These are phyloP conservation scores for Jamesozyma spencerorum DNA, from an alignment of 805 yeast genomes.

Conservation along the genomic window DNA sequence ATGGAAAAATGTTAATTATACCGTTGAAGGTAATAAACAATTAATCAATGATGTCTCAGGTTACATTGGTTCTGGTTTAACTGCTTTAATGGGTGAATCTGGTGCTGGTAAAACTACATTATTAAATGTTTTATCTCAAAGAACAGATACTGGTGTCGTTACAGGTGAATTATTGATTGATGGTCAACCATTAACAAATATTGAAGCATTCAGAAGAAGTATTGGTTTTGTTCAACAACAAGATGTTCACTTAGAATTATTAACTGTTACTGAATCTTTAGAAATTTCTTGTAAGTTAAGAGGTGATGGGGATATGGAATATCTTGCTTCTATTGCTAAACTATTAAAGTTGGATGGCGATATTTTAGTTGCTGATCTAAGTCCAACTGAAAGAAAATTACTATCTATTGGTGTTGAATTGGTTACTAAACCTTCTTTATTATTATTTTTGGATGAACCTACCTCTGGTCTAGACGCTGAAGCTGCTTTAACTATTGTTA, in stretches of 20 bases:
- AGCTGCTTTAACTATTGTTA: constrained; percentile 50
- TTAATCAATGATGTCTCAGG: constrained; percentile 45
- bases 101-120: constrained; percentile 61
- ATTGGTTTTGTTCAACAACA: constrained; percentile 56
- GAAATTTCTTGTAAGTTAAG: constrained; percentile 44
- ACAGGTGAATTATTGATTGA: constrained; percentile 52
- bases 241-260: constrained; percentile 43
- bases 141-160: constrained; percentile 46
- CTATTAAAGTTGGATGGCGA: constrained; percentile 34
- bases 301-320: constrained; percentile 28
- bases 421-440: constrained; percentile 45
- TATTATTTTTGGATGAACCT: constrained; percentile 52
- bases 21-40: constrained; percentile 31
- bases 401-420: constrained; percentile 48
- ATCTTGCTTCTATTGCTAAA: constrained; percentile 31
- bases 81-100: constrained; percentile 56
- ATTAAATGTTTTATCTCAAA: constrained; percentile 43
- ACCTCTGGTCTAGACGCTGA: constrained; percentile 53
- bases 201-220: constrained; percentile 40
- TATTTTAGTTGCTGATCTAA: constrained; percentile 43
- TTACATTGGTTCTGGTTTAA: constrained; percentile 59
- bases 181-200: constrained; percentile 37
- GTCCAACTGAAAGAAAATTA: constrained; percentile 47
- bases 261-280: constrained; percentile 47
- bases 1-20: constrained; percentile 56